Conservation (phyloP, 768 basidiomycete genomes). For the Lyophyllum decastes region DNA sequence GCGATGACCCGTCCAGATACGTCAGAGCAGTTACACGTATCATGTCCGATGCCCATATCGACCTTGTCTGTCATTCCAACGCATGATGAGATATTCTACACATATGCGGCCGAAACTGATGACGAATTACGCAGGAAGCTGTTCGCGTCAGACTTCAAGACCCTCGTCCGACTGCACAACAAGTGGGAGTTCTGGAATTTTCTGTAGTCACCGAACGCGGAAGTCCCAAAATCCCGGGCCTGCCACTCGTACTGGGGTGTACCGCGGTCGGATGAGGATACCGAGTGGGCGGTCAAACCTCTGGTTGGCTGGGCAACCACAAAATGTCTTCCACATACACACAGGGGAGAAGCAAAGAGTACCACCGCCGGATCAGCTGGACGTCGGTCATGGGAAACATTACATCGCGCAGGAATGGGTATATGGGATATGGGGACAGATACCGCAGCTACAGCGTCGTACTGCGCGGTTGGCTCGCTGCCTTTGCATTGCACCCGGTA, state of each 20-base stretch:
- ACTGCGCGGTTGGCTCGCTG: constrained; percentile 13
- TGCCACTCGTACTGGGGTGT: no score
- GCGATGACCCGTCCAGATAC: background rate
- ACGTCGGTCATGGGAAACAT: constrained; percentile 13
- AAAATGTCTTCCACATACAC: no score
- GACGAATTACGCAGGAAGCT: constrained; percentile 12
- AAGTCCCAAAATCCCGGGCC: background rate
- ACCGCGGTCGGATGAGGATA: background rate
- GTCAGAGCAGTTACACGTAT: no score
- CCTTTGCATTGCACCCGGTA: constrained; percentile 18
- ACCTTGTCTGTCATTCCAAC: no score
- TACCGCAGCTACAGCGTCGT: constrained; percentile 21
- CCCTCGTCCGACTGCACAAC: constrained; percentile 19
- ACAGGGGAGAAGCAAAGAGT: background rate
- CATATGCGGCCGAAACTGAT: constrained; percentile 13
- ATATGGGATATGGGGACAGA: constrained; percentile 11
- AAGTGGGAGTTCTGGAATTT: constrained; percentile 23
- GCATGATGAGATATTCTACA: no score
- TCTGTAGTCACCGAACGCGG: constrained; percentile 4
- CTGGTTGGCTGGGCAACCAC: no score
- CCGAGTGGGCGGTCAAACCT: no score
- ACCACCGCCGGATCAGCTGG: constrained; percentile 14
- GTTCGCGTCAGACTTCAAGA: constrained; percentile 18
- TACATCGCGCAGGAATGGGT: constrained; percentile 23
- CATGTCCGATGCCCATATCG: no score